These are phyloP conservation scores for Fonsecaea erecta DNA, from an alignment of 2,329 filamentous ascomycete genomes.

Conservation along the genomic window DNA sequence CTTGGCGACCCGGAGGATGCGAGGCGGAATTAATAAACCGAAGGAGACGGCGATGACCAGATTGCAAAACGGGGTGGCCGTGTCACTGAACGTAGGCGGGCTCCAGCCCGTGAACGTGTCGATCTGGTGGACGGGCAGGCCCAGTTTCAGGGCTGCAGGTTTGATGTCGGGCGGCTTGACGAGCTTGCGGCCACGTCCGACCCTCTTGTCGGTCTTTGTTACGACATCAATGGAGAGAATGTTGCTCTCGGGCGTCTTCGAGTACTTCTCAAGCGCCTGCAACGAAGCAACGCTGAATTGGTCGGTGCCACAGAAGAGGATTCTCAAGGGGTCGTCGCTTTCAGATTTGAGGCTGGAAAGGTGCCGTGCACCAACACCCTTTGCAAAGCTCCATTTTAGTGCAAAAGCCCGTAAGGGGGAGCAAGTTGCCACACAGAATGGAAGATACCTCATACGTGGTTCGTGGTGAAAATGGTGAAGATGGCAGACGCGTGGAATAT, in stretches of 20 bases:
- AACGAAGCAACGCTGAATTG: conserved; percentile 83
- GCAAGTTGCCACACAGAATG: background rate
- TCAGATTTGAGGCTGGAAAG: conserved; percentile 10
- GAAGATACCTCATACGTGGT: conserved; percentile 15
- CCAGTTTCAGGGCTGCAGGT: conserved; percentile 64
- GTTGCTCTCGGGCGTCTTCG: conserved; percentile 55
- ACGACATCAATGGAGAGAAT: conserved; percentile 85
- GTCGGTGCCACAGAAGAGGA: conserved; percentile 95
- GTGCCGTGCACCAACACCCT: background rate
- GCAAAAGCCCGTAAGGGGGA: background rate
- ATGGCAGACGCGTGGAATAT: background rate
- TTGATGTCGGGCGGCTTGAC: conserved; percentile 76
- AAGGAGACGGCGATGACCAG: conserved; percentile 93
- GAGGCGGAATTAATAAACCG: conserved; percentile 80
- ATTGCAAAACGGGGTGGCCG: conserved; percentile 59
- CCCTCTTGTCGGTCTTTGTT: conserved; percentile 76
- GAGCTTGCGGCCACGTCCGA: conserved; percentile 73
- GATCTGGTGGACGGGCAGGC: conserved; percentile 71
- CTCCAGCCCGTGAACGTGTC: conserved; percentile 84
- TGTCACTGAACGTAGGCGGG: conserved; percentile 56
- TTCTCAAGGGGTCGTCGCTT: conserved; percentile 63
- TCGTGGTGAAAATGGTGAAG: background rate
- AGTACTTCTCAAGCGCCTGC: conserved; percentile 67
- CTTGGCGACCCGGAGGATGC: conserved; percentile 69
- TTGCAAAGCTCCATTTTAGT: background rate